Evolutionary conservation across 352 stramenopile genomes (phyloP).

Genomic region (Thraustochytrium striatum): DNA sequence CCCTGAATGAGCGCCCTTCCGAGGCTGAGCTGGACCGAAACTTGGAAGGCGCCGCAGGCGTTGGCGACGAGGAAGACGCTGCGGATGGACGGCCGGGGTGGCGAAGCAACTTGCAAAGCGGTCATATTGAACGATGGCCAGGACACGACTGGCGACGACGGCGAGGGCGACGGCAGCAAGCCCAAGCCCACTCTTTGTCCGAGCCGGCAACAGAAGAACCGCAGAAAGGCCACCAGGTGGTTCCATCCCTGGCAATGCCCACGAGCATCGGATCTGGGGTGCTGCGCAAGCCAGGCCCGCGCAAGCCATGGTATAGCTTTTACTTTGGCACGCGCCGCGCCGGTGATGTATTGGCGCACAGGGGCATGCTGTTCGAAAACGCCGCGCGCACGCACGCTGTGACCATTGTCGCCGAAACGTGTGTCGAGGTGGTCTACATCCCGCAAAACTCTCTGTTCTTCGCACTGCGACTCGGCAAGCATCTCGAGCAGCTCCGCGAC

Average conservation of each 20-base stretch:
- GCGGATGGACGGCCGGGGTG: too few relatives aligned
- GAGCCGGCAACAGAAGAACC: too few relatives aligned
- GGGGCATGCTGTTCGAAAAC: background rate
- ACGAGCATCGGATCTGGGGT: background rate
- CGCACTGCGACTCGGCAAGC: constrained; percentile 5
- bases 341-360: background rate
- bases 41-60: too few relatives aligned
- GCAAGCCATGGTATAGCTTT: constrained; percentile 8
- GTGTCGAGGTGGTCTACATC: constrained; percentile 22
- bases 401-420: constrained; percentile 21
- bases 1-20: too few relatives aligned
- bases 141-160: too few relatives aligned
- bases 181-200: too few relatives aligned
- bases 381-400: background rate
- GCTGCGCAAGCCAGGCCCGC: background rate
- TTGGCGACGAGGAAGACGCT: too few relatives aligned
- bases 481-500: background rate
- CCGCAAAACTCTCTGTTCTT: constrained; percentile 24
- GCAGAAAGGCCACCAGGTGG: background rate
- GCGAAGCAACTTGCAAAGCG: too few relatives aligned
- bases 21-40: too few relatives aligned
- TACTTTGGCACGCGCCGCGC: background rate
- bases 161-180: too few relatives aligned
- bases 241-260: background rate
- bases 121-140: too few relatives aligned